Conservation (phyloP, 1,284 basidiomycete species). For the Cutaneotrichosporon sp. region DNA sequence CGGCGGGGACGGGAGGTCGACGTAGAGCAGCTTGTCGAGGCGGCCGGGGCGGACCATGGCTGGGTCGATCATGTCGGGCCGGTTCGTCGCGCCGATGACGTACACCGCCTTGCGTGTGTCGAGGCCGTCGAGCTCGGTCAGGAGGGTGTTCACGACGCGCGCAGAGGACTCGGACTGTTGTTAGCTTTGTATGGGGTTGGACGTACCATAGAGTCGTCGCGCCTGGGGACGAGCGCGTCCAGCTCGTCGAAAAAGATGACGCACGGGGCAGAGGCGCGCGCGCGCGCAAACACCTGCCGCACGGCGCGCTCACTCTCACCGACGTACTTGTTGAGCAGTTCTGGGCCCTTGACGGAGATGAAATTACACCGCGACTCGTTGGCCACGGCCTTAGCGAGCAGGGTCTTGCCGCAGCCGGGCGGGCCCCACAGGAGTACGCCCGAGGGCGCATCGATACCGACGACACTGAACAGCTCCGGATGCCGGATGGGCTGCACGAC, state of each 20-base stretch:
- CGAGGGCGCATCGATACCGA: conserved; percentile 81
- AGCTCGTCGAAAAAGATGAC: conserved; percentile 99
- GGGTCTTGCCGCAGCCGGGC: conserved; percentile 93
- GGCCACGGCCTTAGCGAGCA: conserved; percentile 93
- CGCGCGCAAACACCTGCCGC: conserved; percentile 94
- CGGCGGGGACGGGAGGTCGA: conserved; percentile 72
- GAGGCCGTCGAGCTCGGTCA: conserved; percentile 93
- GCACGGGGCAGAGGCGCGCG: conserved; percentile 90
- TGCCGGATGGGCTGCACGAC: conserved; percentile 90
- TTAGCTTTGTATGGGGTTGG: neutral
- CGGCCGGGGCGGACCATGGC: conserved; percentile 96
- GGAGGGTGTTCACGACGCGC: conserved; percentile 93
- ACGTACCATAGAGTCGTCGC: conserved; percentile 82
- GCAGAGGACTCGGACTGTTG: conserved; percentile 86
- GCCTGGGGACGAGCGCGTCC: conserved; percentile 87
- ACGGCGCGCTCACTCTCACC: conserved; percentile 96
- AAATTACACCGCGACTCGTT: conserved; percentile 93
- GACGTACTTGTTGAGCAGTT: conserved; percentile 92
- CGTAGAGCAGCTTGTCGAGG: conserved; percentile 92
- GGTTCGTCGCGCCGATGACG: conserved; percentile 93
- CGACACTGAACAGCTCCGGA: conserved; percentile 78
- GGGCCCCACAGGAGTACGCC: conserved; percentile 98
- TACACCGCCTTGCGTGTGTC: conserved; percentile 86
- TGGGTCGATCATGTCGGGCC: conserved; percentile 99
- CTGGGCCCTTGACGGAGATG: conserved; percentile 95